Evolutionary conservation across 2,329 filamentous ascomycete genomes (phyloP), one percentile per base, ranked within the genome.

Genomic region (Clonostachys sp.): DNA sequence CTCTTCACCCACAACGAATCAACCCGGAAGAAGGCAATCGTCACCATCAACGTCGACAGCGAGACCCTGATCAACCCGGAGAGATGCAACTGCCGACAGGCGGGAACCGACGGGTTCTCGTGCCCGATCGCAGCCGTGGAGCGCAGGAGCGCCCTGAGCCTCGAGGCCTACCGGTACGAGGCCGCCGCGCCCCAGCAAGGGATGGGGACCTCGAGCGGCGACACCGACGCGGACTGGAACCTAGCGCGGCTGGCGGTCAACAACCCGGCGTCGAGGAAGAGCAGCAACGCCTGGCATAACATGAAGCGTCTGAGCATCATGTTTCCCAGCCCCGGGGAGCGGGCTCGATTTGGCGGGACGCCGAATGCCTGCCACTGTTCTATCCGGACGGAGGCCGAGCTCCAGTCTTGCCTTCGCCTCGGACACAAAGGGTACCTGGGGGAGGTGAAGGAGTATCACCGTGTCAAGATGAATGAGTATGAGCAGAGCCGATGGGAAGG

Each of bases 61-160:
- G 55, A 60, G 12, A 64, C 60, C 8, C 51, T 55, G 7, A 54
- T 65, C 43, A 66, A 69, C 38, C 60, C 61, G 1, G 59, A 65
- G 20, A 57, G 59, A 6, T 68, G 64, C 49, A 59, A 63, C 20
- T 70, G 67, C 45, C 57, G 59, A 10, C 53, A 54, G 24, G 55
- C 60, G 0, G 57, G 55, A 12, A 50, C 43, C 24, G 57, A 59
- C n/a, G 60, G 59, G 0, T 51, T 54, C 34, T 13, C 36, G 10
- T 39, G 36, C 36, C 14, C 36, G 14, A 39, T 39, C 36, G 17
- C 36, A 12, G 36, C 36, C 7, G 17, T 39, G 14, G 36, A 39
- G 36, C 36, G 36, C 17, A n/a, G 36, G 14, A 39, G 36, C 17
- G 36, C 36, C 8, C 24, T 30, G 24, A 39, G 17, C 17, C 36